phyloP scores from a whole-genome alignment of 2,329 filamentous ascomycete genomes.

The Tothia fuscella region DNA sequence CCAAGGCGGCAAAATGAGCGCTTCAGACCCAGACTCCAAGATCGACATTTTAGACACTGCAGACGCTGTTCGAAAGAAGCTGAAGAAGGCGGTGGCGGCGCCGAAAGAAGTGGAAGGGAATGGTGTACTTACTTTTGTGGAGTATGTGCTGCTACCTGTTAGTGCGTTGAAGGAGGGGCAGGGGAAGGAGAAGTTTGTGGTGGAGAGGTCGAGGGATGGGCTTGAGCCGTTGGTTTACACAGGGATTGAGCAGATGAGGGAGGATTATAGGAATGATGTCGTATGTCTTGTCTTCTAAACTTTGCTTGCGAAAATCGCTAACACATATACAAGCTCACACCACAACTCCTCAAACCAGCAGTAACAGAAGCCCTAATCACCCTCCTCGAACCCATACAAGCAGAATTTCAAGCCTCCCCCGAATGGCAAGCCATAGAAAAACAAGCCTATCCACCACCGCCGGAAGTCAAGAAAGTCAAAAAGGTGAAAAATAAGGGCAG shows the following conservation, averaged over 20 bases:
- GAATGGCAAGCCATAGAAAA: slow-evolving; percentile 72
- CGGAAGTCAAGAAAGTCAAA: slow-evolving; percentile 56
- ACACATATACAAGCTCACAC: slow-evolving; percentile 47
- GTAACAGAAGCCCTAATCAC: slow-evolving; percentile 60
- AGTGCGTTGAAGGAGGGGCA: slow-evolving; percentile 46
- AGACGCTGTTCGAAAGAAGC: slow-evolving; percentile 66
- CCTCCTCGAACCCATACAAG: slow-evolving; percentile 67
- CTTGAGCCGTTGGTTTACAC: slow-evolving; percentile 68
- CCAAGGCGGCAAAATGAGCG: slow-evolving; percentile 67
- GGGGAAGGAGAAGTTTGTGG: slow-evolving; percentile 49
- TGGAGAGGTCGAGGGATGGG: slow-evolving; percentile 51
- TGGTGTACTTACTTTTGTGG: slow-evolving; percentile 73
- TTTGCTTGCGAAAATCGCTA: not conserved
- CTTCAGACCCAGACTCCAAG: slow-evolving; percentile 63
- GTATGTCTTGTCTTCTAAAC: too few relatives aligned
- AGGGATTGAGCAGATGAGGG: slow-evolving; percentile 60
- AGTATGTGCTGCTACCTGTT: slow-evolving; percentile 75
- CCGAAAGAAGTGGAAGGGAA: slow-evolving; percentile 73
- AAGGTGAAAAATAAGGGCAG: slow-evolving; percentile 60
- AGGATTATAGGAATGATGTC: slow-evolving; percentile 65
- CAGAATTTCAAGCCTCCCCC: slow-evolving; percentile 53
- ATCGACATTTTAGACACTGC: slow-evolving; percentile 81
- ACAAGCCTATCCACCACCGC: slow-evolving; percentile 68
- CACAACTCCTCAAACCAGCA: slow-evolving; percentile 79
- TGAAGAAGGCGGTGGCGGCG: slow-evolving; percentile 70